These are phyloP conservation scores for Oryza nivara DNA, from an alignment of 176 grass and related monocot species.

Conservation along the genomic window DNA sequence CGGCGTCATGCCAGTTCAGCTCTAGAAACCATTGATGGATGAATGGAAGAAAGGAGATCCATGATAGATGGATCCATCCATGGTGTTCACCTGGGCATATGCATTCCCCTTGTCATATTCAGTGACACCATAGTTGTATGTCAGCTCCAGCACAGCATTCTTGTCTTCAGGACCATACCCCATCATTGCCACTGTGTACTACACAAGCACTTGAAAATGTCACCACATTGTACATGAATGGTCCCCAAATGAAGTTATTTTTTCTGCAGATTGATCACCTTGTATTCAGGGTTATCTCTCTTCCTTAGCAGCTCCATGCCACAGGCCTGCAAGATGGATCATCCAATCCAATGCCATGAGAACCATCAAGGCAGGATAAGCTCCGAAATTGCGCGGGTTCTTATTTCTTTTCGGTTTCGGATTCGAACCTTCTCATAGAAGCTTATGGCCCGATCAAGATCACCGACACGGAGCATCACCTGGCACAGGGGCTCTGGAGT, in stretches of 20 bases:
- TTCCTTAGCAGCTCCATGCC: constrained; percentile 70
- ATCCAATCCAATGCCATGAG: no score
- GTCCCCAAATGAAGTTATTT: not conserved
- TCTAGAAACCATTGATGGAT: no score
- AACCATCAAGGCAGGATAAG: not conserved
- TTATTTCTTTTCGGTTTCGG: not conserved
- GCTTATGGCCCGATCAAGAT: constrained; percentile 61
- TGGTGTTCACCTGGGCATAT: constrained; percentile 53
- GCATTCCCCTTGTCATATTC: constrained; percentile 70
- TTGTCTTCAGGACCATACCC: constrained; percentile 73
- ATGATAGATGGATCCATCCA: not conserved
- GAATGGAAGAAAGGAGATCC: not conserved
- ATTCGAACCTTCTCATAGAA: constrained; percentile 72
- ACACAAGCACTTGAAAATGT: not conserved
- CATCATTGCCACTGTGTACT: constrained; percentile 70
- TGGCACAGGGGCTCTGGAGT: constrained; percentile 71
- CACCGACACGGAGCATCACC: constrained; percentile 71
- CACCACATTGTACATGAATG: not conserved
- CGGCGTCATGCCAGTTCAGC: not conserved
- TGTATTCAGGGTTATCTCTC: constrained; percentile 67
- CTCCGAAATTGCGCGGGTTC: not conserved
- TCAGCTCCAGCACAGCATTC: constrained; percentile 67
- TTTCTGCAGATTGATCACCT: constrained; percentile 41
- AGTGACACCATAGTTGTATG: constrained; percentile 64
- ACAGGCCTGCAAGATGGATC: constrained; percentile 41